A percentile compares a stretch with the other conserved stretches of the same genome.
Conservation (phyloP, 2,329 filamentous ascomycete species). For the Aspergillus glaucus region DNA sequence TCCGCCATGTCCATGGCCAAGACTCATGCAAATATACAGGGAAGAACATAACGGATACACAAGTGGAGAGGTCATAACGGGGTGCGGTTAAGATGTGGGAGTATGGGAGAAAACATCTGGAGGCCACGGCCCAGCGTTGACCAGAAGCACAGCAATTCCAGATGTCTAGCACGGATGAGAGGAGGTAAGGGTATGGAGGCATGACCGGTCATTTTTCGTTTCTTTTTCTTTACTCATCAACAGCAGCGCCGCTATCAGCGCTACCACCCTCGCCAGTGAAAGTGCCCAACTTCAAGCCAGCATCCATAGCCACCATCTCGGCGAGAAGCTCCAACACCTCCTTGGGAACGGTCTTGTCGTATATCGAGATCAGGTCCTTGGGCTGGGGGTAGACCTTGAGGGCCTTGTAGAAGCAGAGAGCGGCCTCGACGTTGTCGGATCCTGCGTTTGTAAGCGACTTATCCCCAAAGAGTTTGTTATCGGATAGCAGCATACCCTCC, state of each 20-base stretch:
- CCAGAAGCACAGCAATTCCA: constrained; percentile 10
- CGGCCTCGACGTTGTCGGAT: constrained; percentile 62
- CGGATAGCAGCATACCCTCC: constrained; percentile 58
- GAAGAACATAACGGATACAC: constrained; percentile 5
- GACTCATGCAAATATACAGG: constrained; percentile 31
- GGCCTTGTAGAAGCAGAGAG: constrained; percentile 94
- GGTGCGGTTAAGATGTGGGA: constrained; percentile 9
- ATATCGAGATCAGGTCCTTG: constrained; percentile 87
- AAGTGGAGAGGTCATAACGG: constrained; percentile 15
- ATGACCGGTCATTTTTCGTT: constrained; percentile 1
- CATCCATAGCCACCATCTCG: constrained; percentile 95
- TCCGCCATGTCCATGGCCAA: constrained; percentile 20
- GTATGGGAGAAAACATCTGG: constrained; percentile 2
- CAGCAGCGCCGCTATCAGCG: constrained; percentile 31
- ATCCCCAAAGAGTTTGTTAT: constrained; percentile 1
- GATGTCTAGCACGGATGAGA: not conserved
- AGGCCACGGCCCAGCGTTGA: constrained; percentile 18
- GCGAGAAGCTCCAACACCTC: constrained; percentile 93
- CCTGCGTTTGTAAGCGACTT: constrained; percentile 21
- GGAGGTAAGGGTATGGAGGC: constrained; percentile 5
- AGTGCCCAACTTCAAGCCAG: constrained; percentile 58
- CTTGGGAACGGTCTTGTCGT: constrained; percentile 98
- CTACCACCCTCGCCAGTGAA: constrained; percentile 29
- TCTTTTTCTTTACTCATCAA: not conserved
- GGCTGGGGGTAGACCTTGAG: constrained; percentile 97